Conservation (phyloP, 352 stramenopile species). For the Saprolegnia diclina region DNA sequence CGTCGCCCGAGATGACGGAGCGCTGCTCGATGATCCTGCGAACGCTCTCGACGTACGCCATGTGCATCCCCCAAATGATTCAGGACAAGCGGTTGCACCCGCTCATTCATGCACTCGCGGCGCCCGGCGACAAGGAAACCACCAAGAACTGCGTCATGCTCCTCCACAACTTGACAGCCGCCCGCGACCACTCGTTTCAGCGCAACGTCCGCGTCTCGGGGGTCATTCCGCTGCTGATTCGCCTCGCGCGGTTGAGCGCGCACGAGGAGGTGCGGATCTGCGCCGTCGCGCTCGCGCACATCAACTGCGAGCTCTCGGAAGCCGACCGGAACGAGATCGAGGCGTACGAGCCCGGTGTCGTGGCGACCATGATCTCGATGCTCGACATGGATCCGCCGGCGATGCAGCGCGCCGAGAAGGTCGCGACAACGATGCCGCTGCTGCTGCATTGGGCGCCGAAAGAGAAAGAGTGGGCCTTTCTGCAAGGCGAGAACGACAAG, state of each 20-base stretch:
- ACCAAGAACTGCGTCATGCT: conserved; percentile 58
- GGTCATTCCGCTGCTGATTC: conserved; percentile 59
- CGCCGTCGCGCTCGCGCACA: conserved; percentile 64
- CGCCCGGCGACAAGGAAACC: conserved; percentile 36
- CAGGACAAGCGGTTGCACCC: conserved; percentile 49
- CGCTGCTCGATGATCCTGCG: conserved; percentile 66
- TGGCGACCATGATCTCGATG: conserved; percentile 68
- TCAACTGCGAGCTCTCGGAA: conserved; percentile 39
- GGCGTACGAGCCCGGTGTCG: conserved; percentile 53
- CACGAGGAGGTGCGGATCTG: conserved; percentile 61
- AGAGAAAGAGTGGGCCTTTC: conserved; percentile 51
- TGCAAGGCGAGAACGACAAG: conserved; percentile 35
- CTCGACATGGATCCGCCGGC: conserved; percentile 60
- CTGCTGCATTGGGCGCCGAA: conserved; percentile 23
- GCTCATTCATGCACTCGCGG: conserved; percentile 42
- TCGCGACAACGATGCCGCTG: conserved; percentile 45
- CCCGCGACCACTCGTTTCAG: conserved; percentile 43
- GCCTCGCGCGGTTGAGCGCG: conserved; percentile 41
- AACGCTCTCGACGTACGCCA: conserved; percentile 48
- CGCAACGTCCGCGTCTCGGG: conserved; percentile 39
- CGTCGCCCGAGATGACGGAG: conserved; percentile 39
- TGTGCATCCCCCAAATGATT: conserved; percentile 47
- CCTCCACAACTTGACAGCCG: conserved; percentile 68
- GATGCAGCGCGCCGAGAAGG: conserved; percentile 64
- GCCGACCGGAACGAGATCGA: not conserved